These are phyloP conservation scores for Celoporthe dispersa DNA, from an alignment of 2,329 filamentous ascomycete species.

Conservation along the genomic window DNA sequence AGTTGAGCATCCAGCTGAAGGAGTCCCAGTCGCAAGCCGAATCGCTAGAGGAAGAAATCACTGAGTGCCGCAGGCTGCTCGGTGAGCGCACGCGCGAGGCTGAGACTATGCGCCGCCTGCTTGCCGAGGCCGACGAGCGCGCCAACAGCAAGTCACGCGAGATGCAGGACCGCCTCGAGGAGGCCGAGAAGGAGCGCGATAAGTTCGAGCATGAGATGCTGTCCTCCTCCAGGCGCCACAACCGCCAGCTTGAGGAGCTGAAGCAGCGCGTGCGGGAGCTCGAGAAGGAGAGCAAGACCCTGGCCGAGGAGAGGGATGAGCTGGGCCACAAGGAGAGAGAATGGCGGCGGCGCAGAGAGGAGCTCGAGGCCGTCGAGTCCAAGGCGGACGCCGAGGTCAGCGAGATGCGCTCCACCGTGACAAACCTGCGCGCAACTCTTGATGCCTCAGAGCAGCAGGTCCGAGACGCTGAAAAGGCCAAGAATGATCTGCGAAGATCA, in stretches of 20 bases:
- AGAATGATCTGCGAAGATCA: conserved; percentile 71
- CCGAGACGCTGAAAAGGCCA: conserved; percentile 82
- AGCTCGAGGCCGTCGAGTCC: conserved; percentile 73
- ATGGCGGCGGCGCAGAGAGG: conserved; percentile 73
- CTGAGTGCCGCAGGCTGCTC: conserved; percentile 84
- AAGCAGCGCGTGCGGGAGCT: conserved; percentile 78
- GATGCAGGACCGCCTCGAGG: conserved; percentile 85
- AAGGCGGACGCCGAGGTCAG: conserved; percentile 73
- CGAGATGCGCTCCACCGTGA: conserved; percentile 77
- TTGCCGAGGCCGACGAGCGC: conserved; percentile 83
- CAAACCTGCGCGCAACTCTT: conserved; percentile 76
- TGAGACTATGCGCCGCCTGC: conserved; percentile 89
- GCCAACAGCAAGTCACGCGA: conserved; percentile 83
- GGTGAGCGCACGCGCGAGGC: conserved; percentile 87
- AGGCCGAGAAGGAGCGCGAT: conserved; percentile 91
- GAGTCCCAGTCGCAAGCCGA: conserved; percentile 83
- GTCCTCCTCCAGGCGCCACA: conserved; percentile 73
- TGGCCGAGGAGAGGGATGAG: conserved; percentile 77
- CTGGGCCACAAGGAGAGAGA: conserved; percentile 75
- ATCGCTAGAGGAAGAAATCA: conserved; percentile 87
- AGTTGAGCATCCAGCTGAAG: conserved; percentile 89
- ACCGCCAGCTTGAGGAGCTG: conserved; percentile 85
- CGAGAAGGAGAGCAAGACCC: conserved; percentile 74
- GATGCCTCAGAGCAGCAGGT: conserved; percentile 88
- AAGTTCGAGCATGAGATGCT: conserved; percentile 89